Percentiles rank a stretch among this genome's conserved stretches.
Evolutionary conservation across 2,329 filamentous ascomycete species (phyloP).

Genomic region (Zymoseptoria crescenta): DNA sequence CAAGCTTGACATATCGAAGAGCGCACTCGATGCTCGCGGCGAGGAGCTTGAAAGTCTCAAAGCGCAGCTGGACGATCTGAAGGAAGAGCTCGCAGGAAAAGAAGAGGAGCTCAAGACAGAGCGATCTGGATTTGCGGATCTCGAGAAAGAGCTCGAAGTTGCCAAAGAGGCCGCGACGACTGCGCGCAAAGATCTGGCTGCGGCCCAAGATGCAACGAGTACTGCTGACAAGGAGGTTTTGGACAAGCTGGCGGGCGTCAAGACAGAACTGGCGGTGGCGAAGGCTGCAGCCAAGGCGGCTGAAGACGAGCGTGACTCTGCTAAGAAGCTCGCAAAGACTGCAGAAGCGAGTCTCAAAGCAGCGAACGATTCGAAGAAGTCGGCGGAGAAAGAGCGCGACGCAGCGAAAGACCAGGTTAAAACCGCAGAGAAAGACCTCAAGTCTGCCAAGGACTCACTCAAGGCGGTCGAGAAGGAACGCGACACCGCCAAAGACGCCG

Average conservation of each 20-base stretch:
- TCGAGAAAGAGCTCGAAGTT: slow-evolving; percentile 25
- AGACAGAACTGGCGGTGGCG: slow-evolving; percentile 5
- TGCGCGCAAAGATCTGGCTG: slow-evolving; percentile 8
- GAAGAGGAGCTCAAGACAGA: slow-evolving; percentile 28
- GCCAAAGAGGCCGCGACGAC: slow-evolving; percentile 14
- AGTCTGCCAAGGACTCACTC: slow-evolving; percentile 6
- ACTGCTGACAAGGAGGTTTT: slow-evolving; percentile 7
- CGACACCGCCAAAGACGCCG: slow-evolving; percentile 1
- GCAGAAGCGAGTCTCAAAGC: slow-evolving; percentile 8
- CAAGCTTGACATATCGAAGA: slow-evolving; percentile 18
- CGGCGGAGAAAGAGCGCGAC: slow-evolving; percentile 7
- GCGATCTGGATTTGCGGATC: slow-evolving; percentile 23
- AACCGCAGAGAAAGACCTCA: slow-evolving; percentile 9
- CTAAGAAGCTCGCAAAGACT: slow-evolving; percentile 13
- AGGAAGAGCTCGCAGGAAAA: slow-evolving; percentile 21
- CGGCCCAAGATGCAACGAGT: not conserved
- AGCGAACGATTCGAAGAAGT: not conserved
- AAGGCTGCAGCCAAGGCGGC: slow-evolving; percentile 2
- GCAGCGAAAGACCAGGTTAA: slow-evolving; percentile 6
- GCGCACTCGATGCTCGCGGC: slow-evolving; percentile 38
- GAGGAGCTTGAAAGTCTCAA: slow-evolving; percentile 20
- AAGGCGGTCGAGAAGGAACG: slow-evolving; percentile 8
- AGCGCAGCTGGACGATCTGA: slow-evolving; percentile 18
- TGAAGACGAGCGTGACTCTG: slow-evolving; percentile 1
- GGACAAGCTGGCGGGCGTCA: slow-evolving; percentile 4